These are phyloP conservation scores for Pestalotiopsis fici DNA, from an alignment of 2,329 filamentous ascomycete species.

Conservation along the genomic window DNA sequence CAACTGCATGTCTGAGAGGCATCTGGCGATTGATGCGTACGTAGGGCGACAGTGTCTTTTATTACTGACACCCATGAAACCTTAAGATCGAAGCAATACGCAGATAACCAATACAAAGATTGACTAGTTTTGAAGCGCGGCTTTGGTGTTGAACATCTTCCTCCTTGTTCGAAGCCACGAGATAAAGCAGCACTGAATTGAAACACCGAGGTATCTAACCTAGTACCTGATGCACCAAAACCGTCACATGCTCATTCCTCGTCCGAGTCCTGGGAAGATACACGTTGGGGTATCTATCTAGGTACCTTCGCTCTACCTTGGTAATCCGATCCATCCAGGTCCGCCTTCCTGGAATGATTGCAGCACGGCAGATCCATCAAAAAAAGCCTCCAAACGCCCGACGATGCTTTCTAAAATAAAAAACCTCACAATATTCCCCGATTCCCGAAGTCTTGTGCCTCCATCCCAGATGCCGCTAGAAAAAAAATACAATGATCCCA, in stretches of 20 bases:
- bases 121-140: no score
- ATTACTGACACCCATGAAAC: no score
- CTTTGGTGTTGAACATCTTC: no score
- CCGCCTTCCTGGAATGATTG: neutral
- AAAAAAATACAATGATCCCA: neutral
- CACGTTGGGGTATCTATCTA: no score
- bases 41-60: neutral
- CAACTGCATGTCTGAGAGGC: neutral
- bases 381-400: neutral
- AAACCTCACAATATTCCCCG: neutral
- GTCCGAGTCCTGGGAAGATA: no score
- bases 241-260: no score
- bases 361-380: neutral
- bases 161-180: no score
- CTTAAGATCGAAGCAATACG: no score
- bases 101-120: no score
- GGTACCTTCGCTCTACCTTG: neutral
- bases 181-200: no score
- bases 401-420: neutral
- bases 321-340: neutral
- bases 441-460: neutral
- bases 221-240: no score
- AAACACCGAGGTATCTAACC: no score
- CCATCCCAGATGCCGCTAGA: neutral
- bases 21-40: neutral